Conservation (phyloP, 306 rosid genomes). For the Pterocarpus santalinus region DNA sequence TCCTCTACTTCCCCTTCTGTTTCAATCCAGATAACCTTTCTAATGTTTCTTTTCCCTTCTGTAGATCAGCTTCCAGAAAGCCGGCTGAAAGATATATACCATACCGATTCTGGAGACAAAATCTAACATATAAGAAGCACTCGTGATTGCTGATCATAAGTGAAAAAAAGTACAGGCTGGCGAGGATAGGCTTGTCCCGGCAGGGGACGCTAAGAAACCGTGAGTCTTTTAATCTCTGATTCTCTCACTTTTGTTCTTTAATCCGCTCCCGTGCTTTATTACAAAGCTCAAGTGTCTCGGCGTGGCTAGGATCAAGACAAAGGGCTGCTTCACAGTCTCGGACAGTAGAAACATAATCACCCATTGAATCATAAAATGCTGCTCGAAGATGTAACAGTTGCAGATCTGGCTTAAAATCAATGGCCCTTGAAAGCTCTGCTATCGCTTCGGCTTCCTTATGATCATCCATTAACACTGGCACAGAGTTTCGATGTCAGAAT, state of each 20-base stretch:
- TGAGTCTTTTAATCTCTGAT: slow-evolving; percentile 26
- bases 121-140: slow-evolving; percentile 33
- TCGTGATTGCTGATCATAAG: slow-evolving; percentile 41
- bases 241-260: slow-evolving; percentile 57
- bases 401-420: slow-evolving; percentile 78
- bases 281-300: slow-evolving; percentile 72
- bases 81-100: slow-evolving; percentile 47
- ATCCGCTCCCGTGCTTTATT: slow-evolving; percentile 59
- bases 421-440: slow-evolving; percentile 77
- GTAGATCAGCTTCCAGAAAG: slow-evolving; percentile 38
- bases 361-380: slow-evolving; percentile 82
- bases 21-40: slow-evolving; percentile 47
- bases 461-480: slow-evolving; percentile 93
- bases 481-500: slow-evolving; percentile 56
- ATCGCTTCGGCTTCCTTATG: slow-evolving; percentile 89
- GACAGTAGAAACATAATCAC: slow-evolving; percentile 62
- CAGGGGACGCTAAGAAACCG: slow-evolving; percentile 37
- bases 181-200: slow-evolving; percentile 48
- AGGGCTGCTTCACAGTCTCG: slow-evolving; percentile 91
- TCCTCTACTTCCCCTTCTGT: slow-evolving; percentile 57
- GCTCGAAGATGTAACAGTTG: slow-evolving; percentile 92
- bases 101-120: slow-evolving; percentile 39
- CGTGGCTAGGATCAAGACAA: slow-evolving; percentile 77
- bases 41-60: slow-evolving; percentile 41
- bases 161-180: slow-evolving; percentile 38